phyloP scores from a whole-genome alignment of 2,329 filamentous ascomycete species.

The Fusarium continuum region DNA sequence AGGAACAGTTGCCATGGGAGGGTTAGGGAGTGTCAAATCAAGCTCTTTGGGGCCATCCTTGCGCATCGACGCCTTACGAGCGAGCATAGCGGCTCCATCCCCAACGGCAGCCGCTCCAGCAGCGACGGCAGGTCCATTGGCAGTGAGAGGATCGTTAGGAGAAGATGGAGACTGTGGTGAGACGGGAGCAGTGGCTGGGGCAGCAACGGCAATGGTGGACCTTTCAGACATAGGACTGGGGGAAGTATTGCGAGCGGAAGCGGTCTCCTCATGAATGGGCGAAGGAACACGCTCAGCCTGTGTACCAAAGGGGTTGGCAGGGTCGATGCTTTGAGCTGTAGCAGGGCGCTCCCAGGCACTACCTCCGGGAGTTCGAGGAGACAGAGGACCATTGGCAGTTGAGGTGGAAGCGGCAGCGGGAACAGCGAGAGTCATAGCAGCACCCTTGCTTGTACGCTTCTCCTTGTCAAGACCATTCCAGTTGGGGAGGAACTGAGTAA shows the following conservation, averaged over 20 bases:
- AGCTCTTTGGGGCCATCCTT: conserved; percentile 61
- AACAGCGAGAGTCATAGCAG: conserved; percentile 51
- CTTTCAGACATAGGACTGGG: conserved; percentile 49
- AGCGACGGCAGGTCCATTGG: conserved; percentile 52
- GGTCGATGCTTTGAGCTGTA: conserved; percentile 58
- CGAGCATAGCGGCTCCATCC: conserved; percentile 52
- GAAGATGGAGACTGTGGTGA: conserved; percentile 26
- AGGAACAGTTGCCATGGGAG: conserved; percentile 51
- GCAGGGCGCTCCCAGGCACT: conserved; percentile 60
- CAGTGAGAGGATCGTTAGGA: conserved; percentile 49
- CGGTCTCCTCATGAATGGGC: conserved; percentile 51
- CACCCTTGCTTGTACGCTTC: conserved; percentile 60
- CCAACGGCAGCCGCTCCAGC: conserved; percentile 46
- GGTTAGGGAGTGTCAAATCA: conserved; percentile 61
- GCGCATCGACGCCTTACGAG: conserved; percentile 66
- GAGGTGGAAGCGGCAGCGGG: conserved; percentile 41
- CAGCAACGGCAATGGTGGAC: conserved; percentile 16
- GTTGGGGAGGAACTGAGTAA: conserved; percentile 83
- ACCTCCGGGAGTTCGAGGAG: conserved; percentile 45
- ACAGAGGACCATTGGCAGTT: conserved; percentile 29
- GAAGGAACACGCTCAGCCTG: conserved; percentile 62
- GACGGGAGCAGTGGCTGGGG: conserved; percentile 32
- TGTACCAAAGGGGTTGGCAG: conserved; percentile 76
- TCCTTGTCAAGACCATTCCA: conserved; percentile 60
- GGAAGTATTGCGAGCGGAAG: conserved; percentile 36